phyloP scores from a whole-genome alignment of 2,329 filamentous ascomycete species.

The Annulohypoxylon truncatum region DNA sequence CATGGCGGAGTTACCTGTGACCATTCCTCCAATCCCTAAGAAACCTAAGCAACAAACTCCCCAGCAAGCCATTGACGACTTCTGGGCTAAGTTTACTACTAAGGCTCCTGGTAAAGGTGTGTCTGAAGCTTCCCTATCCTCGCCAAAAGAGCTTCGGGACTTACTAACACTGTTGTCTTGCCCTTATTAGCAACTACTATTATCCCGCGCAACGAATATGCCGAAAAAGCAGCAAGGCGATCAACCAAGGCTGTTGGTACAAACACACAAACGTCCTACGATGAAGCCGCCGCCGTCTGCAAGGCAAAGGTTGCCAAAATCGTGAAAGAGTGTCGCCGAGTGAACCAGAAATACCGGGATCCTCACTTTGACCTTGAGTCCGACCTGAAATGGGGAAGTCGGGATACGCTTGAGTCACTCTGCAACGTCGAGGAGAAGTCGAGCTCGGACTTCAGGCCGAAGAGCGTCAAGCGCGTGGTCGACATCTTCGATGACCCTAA shows the following conservation, averaged over 20 bases:
- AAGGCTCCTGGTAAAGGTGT: constrained; percentile 76
- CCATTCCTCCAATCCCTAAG: constrained; percentile 36
- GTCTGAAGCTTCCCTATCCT: background rate
- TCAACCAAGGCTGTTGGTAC: constrained; percentile 63
- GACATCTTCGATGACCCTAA: constrained; percentile 81
- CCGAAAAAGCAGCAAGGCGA: constrained; percentile 68
- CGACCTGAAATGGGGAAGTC: constrained; percentile 72
- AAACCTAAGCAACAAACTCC: constrained; percentile 67
- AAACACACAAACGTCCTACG: constrained; percentile 74
- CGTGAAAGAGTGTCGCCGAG: constrained; percentile 73
- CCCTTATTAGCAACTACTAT: constrained; percentile 69
- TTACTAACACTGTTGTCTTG: background rate
- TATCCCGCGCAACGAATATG: constrained; percentile 75
- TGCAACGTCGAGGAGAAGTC: constrained; percentile 49
- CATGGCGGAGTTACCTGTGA: constrained; percentile 42
- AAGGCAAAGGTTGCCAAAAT: constrained; percentile 72
- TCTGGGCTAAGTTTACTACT: constrained; percentile 78
- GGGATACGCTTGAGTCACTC: constrained; percentile 63
- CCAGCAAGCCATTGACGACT: constrained; percentile 76
- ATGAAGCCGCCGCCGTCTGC: constrained; percentile 77
- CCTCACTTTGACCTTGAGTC: constrained; percentile 87
- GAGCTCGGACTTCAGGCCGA: constrained; percentile 54
- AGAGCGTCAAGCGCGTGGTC: constrained; percentile 73
- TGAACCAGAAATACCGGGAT: constrained; percentile 89
- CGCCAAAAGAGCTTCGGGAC: background rate